Percentiles rank a stretch among this genome's conserved stretches.
These are phyloP conservation scores for Vanderwaltozyma polyspora DNA, from an alignment of 805 yeast species.

Conservation along the genomic window DNA sequence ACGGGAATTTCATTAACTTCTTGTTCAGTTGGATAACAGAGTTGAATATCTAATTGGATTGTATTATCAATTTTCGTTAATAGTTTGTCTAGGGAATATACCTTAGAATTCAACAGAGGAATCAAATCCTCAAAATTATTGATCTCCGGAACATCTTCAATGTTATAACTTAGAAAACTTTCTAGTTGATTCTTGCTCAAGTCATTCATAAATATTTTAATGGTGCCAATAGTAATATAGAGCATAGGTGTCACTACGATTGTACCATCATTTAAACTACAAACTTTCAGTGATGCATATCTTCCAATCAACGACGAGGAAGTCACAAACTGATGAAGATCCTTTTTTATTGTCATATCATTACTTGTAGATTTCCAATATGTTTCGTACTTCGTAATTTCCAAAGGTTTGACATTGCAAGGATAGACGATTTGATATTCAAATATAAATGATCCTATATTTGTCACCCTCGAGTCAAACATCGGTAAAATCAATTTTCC, in stretches of 20 bases:
- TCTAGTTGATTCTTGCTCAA: slow-evolving; percentile 31
- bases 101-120: slow-evolving; percentile 28
- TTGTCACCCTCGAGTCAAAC: slow-evolving; percentile 67
- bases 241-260: slow-evolving; percentile 71
- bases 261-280: slow-evolving; percentile 69
- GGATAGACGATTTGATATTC: slow-evolving; percentile 79
- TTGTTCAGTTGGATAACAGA: slow-evolving; percentile 58
- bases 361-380: slow-evolving; percentile 90
- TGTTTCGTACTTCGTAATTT: slow-evolving; percentile 42
- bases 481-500: slow-evolving; percentile 48
- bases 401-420: slow-evolving; percentile 21
- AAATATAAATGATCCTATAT: slow-evolving; percentile 71
- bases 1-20: slow-evolving; percentile 34
- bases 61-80: slow-evolving; percentile 44
- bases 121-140: slow-evolving; percentile 19
- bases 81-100: slow-evolving; percentile 50
- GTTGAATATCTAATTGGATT: slow-evolving; percentile 62
- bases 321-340: slow-evolving; percentile 33
- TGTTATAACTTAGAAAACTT: slow-evolving; percentile 20
- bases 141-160: slow-evolving; percentile 14
- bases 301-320: slow-evolving; percentile 83
- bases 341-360: slow-evolving; percentile 16
- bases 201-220: slow-evolving; percentile 51
- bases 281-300: slow-evolving; percentile 58
- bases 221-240: slow-evolving; percentile 39